Conservation (phyloP, 139 green algal species). For the Coelastrella sp. region DNA sequence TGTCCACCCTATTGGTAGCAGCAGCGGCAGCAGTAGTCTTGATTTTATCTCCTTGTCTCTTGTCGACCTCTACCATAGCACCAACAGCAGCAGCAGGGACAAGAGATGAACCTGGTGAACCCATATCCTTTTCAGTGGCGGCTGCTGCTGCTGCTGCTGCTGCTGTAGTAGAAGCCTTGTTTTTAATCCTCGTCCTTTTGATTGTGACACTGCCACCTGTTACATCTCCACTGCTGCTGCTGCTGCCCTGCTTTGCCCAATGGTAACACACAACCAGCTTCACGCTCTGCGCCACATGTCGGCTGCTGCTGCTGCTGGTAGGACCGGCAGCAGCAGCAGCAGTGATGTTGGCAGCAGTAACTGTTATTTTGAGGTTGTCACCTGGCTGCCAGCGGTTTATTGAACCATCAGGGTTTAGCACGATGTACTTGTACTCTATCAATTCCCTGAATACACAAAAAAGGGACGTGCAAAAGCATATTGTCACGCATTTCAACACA, state of each 20-base stretch:
- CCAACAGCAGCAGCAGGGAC: no score
- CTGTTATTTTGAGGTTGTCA: not conserved
- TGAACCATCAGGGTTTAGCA: constrained; percentile 10
- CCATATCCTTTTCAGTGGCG: not conserved
- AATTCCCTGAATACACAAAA: not conserved
- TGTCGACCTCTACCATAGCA: no score
- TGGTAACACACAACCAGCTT: not conserved
- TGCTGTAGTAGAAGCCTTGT: not conserved
- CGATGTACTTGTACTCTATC: constrained; percentile 13
- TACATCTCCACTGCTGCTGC: constrained; percentile 10
- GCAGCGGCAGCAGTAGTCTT: not conserved
- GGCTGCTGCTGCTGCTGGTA: not conserved
- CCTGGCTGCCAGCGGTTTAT: constrained; percentile 20
- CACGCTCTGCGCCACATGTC: not conserved
- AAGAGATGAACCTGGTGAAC: no score
- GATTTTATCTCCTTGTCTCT: not conserved
- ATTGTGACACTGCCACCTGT: not conserved
- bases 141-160: constrained; percentile 22
- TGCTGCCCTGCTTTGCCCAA: not conserved
- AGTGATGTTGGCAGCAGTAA: not conserved
- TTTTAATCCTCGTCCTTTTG: not conserved
- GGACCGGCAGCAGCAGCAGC: constrained; percentile 2
- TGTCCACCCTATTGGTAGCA: no score
- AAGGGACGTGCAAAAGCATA: no score
- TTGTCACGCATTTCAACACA: not conserved